A percentile compares a stretch with the other conserved stretches of the same genome.
These are phyloP conservation scores for Hordeum pubiflorum DNA, from an alignment of 202 grass and related monocot species.

Conservation along the genomic window DNA sequence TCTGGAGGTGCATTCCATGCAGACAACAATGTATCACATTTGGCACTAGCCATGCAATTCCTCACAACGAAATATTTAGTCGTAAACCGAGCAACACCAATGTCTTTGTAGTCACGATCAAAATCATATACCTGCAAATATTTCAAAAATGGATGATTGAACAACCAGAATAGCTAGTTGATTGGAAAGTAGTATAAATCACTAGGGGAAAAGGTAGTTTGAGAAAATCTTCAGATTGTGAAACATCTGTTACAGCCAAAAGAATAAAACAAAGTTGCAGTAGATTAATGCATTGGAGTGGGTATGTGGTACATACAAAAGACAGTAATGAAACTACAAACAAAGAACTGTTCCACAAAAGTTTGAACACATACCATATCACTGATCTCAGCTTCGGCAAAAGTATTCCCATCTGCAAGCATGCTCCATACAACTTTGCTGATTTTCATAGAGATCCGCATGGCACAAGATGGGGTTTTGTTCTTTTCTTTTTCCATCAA, in stretches of 20 bases:
- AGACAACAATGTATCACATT: constrained; percentile 90
- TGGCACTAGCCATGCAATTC: constrained; percentile 83
- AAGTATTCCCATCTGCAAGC: constrained; percentile 94
- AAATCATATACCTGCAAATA: constrained; percentile 76
- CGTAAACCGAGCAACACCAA: constrained; percentile 81
- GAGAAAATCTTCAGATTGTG: constrained; percentile 1
- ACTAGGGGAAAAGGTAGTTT: neutral
- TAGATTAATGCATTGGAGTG: constrained; percentile 5
- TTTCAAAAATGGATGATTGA: constrained; percentile 5
- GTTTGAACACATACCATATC: constrained; percentile 60
- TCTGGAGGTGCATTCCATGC: constrained; percentile 90
- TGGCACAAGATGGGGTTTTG: constrained; percentile 89
- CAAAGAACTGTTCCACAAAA: constrained; percentile 19
- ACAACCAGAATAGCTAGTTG: neutral
- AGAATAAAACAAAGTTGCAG: neutral
- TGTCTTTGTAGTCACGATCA: constrained; percentile 97
- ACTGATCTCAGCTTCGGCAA: constrained; percentile 98
- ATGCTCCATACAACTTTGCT: constrained; percentile 98
- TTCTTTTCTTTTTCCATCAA: constrained; percentile 98
- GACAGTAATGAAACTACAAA: neutral
- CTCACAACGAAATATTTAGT: constrained; percentile 85
- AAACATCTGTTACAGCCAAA: constrained; percentile 19
- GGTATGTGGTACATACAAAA: neutral
- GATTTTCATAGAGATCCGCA: constrained; percentile 86
- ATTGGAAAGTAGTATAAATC: constrained; percentile 1